These are phyloP conservation scores for Dichomitus squalens DNA, from an alignment of 1,284 basidiomycete genomes.

Conservation along the genomic window DNA sequence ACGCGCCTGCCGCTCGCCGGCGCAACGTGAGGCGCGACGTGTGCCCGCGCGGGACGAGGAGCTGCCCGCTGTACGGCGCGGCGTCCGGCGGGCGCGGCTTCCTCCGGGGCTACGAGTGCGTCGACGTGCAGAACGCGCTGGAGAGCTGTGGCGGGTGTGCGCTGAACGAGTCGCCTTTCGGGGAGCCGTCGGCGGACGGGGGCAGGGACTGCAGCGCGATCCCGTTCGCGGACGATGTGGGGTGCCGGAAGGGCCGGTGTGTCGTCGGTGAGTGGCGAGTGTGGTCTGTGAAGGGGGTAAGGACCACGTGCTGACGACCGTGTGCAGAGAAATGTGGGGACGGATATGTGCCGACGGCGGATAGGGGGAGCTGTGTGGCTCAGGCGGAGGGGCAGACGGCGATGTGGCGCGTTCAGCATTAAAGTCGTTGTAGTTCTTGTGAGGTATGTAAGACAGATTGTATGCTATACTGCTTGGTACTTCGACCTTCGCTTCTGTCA, in stretches of 20 bases:
- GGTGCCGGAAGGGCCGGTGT: constrained; percentile 22
- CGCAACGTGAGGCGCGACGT: constrained; percentile 1
- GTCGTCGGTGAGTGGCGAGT: constrained; percentile 23
- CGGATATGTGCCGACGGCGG: constrained; percentile 15
- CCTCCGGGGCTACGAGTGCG: constrained; percentile 25
- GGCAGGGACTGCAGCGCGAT: constrained; percentile 31
- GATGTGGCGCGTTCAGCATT: neutral
- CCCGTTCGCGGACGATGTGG: constrained; percentile 27
- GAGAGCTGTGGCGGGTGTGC: constrained; percentile 32
- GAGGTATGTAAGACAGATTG: neutral
- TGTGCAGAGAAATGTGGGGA: constrained; percentile 16
- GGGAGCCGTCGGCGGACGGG: constrained; percentile 16
- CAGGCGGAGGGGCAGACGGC: neutral
- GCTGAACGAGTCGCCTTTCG: constrained; percentile 24
- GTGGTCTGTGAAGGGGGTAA: neutral
- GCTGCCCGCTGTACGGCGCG: constrained; percentile 24
- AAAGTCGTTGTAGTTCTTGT: neutral
- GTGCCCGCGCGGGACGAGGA: constrained; percentile 20
- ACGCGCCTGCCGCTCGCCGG: constrained; percentile 1
- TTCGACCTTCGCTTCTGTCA: constrained; percentile 7
- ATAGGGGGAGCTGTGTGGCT: constrained; percentile 15
- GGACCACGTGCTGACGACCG: neutral
- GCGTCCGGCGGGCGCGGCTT: constrained; percentile 11
- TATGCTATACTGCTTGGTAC: neutral
- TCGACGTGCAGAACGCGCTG: constrained; percentile 27